These are phyloP conservation scores for Boletus bicolor DNA, from an alignment of 768 basidiomycete genomes.

Conservation along the genomic window DNA sequence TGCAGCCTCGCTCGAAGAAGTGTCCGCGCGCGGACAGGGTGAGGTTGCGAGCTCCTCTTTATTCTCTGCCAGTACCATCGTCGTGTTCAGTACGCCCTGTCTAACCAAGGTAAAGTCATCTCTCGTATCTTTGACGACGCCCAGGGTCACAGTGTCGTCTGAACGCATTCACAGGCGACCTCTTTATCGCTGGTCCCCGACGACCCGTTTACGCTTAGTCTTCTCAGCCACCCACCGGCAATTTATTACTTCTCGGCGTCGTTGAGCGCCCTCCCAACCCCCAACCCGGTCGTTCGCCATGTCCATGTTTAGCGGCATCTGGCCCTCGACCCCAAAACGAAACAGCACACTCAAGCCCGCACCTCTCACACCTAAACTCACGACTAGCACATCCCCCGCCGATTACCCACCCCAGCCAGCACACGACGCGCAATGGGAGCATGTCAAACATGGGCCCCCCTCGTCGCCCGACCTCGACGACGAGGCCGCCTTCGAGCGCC, in stretches of 20 bases:
- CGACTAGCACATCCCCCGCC: constrained; percentile 8
- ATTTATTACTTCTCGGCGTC: neutral
- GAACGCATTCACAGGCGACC: neutral
- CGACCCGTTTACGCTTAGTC: neutral
- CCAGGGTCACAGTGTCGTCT: neutral
- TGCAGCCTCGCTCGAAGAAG: neutral
- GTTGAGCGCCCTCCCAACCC: neutral
- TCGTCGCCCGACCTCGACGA: constrained; percentile 20
- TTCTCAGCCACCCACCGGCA: neutral
- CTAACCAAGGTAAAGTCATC: neutral
- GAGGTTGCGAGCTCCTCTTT: neutral
- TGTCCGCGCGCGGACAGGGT: neutral
- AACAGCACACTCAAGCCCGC: constrained; percentile 12
- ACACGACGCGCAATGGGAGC: constrained; percentile 24
- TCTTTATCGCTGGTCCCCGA: neutral
- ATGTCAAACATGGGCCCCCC: constrained; percentile 15
- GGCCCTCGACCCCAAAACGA: constrained; percentile 19
- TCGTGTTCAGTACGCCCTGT: neutral
- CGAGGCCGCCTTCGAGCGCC: constrained; percentile 12
- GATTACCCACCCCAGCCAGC: constrained; percentile 3
- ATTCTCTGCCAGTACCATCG: neutral
- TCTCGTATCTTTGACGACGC: neutral
- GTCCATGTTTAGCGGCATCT: constrained; percentile 1
- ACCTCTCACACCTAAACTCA: constrained; percentile 25
- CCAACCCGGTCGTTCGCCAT: neutral